Conservation (phyloP, 2,329 filamentous ascomycete species). For the Nemania diffusa region DNA sequence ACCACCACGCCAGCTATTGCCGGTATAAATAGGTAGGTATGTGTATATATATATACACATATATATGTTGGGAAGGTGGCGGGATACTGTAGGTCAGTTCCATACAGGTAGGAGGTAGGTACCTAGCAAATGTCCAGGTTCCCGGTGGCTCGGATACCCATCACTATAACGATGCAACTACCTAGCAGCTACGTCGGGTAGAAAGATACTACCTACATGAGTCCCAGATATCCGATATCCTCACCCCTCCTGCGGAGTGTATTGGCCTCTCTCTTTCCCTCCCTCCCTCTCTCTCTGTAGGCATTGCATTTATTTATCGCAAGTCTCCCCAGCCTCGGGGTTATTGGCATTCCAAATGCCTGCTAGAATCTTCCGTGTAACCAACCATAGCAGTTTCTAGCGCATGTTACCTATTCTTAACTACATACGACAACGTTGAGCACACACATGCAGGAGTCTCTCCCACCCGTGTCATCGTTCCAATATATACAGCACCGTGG, state of each 20-base stretch:
- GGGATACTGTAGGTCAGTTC: background rate
- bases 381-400: conserved; percentile 19
- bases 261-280: background rate
- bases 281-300: too few relatives aligned
- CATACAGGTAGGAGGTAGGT: too few relatives aligned
- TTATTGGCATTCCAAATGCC: conserved; percentile 4
- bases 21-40: too few relatives aligned
- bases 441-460: background rate
- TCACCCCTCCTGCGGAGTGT: background rate
- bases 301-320: background rate
- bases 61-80: background rate
- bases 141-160: conserved; percentile 27
- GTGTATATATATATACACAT: too few relatives aligned
- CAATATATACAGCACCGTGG: background rate
- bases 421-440: background rate
- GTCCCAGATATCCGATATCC: background rate
- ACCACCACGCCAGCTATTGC: background rate
- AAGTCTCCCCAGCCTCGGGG: conserved; percentile 8
- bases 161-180: conserved; percentile 13
- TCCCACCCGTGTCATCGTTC: conserved; percentile 3
- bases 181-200: background rate
- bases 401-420: background rate
- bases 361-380: conserved; percentile 10
- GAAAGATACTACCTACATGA: background rate
- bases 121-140: conserved; percentile 24